phyloP scores from a whole-genome alignment of 768 basidiomycete genomes.

The Suillus fuscotomentosus region DNA sequence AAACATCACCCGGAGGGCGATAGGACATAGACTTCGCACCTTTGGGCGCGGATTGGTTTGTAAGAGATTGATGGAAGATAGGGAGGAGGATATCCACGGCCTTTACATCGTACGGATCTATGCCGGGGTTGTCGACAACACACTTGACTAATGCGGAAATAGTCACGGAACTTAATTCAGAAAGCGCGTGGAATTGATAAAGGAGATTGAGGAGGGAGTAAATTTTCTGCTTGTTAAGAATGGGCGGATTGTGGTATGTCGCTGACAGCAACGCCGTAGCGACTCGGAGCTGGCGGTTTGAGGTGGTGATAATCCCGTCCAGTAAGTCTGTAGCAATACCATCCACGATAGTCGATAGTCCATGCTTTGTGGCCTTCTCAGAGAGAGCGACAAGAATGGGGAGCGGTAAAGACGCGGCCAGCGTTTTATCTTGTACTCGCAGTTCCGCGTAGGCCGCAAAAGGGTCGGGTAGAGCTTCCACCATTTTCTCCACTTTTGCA shows the following conservation, averaged over 20 bases:
- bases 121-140: conserved; percentile 16
- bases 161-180: conserved; percentile 12
- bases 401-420: conserved; percentile 22
- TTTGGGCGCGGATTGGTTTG: conserved; percentile 22
- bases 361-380: conserved; percentile 26
- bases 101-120: conserved; percentile 18
- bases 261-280: conserved; percentile 25
- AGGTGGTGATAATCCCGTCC: conserved; percentile 24
- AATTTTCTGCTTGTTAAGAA: conserved; percentile 23
- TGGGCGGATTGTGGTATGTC: conserved; percentile 15
- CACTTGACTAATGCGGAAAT: conserved; percentile 19
- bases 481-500: conserved; percentile 11
- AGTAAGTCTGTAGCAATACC: conserved; percentile 40
- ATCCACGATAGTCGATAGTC: conserved; percentile 35
- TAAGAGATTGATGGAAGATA: conserved; percentile 30
- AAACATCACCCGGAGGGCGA: conserved; percentile 37
- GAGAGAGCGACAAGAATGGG: conserved; percentile 29
- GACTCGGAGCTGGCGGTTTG: conserved; percentile 22
- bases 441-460: conserved; percentile 28
- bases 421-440: conserved; percentile 23
- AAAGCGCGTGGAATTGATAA: conserved; percentile 9
- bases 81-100: conserved; percentile 28
- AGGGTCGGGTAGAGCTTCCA: conserved; percentile 20
- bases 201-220: conserved; percentile 19
- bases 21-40: conserved; percentile 33